A percentile compares a stretch with the other conserved stretches of the same genome.
phyloP scores from a whole-genome alignment of 2,329 filamentous ascomycete species.

The Colletotrichum sp. region DNA sequence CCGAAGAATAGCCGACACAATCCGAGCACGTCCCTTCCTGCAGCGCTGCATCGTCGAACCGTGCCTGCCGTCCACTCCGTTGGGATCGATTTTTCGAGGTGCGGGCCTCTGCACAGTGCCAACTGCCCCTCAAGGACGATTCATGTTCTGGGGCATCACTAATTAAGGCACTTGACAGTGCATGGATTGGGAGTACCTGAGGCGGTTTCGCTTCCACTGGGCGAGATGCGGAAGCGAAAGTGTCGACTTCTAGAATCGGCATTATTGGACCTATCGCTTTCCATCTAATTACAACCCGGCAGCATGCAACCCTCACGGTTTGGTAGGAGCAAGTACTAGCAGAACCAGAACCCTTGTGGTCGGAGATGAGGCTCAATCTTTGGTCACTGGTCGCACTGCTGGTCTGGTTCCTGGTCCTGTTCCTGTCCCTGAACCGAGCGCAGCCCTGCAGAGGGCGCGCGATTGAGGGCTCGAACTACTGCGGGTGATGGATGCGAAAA shows the following conservation, averaged over 20 bases:
- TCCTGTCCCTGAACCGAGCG: neutral
- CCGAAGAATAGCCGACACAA: conserved; percentile 5
- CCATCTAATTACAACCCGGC: conserved; percentile 8
- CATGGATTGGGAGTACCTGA: conserved; percentile 5
- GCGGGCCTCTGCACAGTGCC: conserved; percentile 6
- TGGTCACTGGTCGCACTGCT: neutral
- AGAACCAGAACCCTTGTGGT: neutral
- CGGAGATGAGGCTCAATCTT: conserved; percentile 18
- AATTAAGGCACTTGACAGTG: neutral
- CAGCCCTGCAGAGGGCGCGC: neutral
- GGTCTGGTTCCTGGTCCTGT: neutral
- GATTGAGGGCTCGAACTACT: neutral
- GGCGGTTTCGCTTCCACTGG: conserved; percentile 9
- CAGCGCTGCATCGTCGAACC: neutral
- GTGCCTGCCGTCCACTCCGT: neutral
- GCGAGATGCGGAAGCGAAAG: conserved; percentile 9
- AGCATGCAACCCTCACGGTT: neutral
- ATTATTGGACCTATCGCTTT: neutral
- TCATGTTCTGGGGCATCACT: conserved; percentile 1
- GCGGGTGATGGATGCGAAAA: neutral
- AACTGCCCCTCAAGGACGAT: neutral
- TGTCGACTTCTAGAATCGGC: conserved; percentile 9
- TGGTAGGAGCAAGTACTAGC: neutral
- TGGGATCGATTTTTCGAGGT: conserved; percentile 3
- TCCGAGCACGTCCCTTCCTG: neutral